A percentile compares a stretch with the other conserved stretches of the same genome.
Conservation (phyloP, 2,329 filamentous ascomycete genomes). For the Neofusicoccum kwambonambiense region DNA sequence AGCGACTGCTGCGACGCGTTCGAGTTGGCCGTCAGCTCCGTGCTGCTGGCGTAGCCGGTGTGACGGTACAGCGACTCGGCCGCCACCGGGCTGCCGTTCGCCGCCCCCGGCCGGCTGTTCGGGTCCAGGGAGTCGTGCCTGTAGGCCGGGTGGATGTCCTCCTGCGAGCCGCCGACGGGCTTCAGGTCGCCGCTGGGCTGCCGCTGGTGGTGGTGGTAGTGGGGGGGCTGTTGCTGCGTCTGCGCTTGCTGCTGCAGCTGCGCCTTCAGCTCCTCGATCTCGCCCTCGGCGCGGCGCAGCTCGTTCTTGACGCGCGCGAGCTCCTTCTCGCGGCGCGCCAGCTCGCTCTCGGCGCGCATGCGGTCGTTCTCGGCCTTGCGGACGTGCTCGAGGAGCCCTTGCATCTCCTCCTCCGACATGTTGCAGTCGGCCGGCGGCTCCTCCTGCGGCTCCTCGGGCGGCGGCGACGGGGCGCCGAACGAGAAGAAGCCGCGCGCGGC, state of each 20-base stretch:
- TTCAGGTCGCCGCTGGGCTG: too few species aligned
- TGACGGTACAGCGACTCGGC: neutral
- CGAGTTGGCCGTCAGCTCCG: neutral
- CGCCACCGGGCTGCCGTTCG: too few species aligned
- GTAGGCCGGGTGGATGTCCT: too few species aligned
- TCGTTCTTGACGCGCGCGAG: constrained; percentile 14
- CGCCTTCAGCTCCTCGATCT: neutral
- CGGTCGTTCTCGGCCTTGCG: constrained; percentile 1
- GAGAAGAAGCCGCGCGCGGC: neutral
- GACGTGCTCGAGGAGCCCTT: constrained; percentile 7
- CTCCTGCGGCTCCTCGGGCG: neutral
- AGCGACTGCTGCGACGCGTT: neutral
- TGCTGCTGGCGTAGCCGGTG: neutral
- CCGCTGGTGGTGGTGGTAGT: too few species aligned
- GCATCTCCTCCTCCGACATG: constrained; percentile 9
- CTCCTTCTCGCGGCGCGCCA: constrained; percentile 7
- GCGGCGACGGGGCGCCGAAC: neutral
- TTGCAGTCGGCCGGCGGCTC: neutral
- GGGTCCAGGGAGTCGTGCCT: too few species aligned
- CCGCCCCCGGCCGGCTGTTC: too few species aligned
- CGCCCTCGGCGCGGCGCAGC: neutral
- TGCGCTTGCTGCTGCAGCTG: neutral
- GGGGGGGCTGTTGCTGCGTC: neutral
- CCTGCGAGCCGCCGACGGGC: too few species aligned
- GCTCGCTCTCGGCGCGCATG: neutral